Evolutionary conservation across 1,139 yeast species (phyloP).

Genomic region (Saccharomyces hybrid): DNA sequence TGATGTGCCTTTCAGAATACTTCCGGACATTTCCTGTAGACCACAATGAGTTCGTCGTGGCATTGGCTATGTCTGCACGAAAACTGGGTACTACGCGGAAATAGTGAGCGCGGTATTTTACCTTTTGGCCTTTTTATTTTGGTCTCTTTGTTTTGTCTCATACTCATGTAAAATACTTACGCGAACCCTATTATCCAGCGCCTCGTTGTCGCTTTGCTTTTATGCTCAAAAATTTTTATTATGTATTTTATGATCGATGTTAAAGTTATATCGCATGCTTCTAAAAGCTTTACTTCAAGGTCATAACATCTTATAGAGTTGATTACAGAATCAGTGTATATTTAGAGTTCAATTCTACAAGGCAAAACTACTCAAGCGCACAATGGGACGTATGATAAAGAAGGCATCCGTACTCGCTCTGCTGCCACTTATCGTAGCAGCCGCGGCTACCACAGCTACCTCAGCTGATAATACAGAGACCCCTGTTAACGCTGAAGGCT

Average conservation of each 20-base stretch:
- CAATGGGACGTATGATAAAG: not conserved
- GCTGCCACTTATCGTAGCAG: conserved; percentile 1
- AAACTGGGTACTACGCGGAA: not conserved
- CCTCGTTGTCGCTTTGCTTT: not conserved
- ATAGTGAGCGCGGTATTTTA: not conserved
- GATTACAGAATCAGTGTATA: too few species aligned
- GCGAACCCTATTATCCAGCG: not conserved
- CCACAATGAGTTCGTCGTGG: conserved; percentile 20
- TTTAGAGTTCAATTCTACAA: too few species aligned
- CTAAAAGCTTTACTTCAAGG: not conserved
- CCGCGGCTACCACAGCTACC: conserved; percentile 6
- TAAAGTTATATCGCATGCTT: not conserved
- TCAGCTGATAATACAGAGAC: not conserved
- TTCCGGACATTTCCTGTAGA: conserved; percentile 21
- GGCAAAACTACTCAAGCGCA: not conserved
- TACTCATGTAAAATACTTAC: not conserved
- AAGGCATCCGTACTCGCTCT: not conserved
- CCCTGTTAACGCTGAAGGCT: conserved; percentile 2
- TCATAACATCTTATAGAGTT: not conserved
- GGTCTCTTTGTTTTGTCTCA: not conserved
- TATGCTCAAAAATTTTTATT: not conserved
- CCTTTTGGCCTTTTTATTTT: not conserved
- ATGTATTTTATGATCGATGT: not conserved
- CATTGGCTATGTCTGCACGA: conserved; percentile 18
- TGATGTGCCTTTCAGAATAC: conserved; percentile 26